Evolutionary conservation across 2,329 filamentous ascomycete genomes (phyloP).

Genomic region (Cladophialophora yegresii): DNA sequence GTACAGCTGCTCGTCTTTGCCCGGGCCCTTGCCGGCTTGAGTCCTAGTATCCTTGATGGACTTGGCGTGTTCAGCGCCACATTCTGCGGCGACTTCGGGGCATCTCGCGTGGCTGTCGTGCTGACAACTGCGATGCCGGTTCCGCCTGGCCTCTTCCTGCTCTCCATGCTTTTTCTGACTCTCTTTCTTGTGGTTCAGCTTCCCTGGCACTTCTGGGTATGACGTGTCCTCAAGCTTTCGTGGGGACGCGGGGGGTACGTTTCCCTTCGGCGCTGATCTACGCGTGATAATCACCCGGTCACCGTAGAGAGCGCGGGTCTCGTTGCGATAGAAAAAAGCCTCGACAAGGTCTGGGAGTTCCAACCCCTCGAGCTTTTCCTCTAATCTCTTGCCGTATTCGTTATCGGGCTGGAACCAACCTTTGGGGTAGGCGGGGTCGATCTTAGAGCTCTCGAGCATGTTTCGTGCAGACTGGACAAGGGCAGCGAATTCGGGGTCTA

Average conservation of each 20-base stretch:
- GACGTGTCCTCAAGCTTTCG: neutral
- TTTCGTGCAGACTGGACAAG: slow-evolving; percentile 2
- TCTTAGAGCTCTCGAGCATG: slow-evolving; percentile 9
- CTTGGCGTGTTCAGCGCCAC: slow-evolving; percentile 18
- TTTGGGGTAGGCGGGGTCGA: slow-evolving; percentile 21
- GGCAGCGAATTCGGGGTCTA: slow-evolving; percentile 3
- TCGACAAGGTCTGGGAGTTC: slow-evolving; percentile 17
- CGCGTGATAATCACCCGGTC: slow-evolving; percentile 15
- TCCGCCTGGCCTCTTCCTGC: slow-evolving; percentile 24
- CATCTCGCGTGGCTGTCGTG: slow-evolving; percentile 25
- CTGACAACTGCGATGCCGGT: slow-evolving; percentile 27
- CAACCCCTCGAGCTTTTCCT: slow-evolving; percentile 10
- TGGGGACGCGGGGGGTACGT: neutral
- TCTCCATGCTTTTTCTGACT: slow-evolving; percentile 14
- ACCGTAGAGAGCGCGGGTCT: slow-evolving; percentile 19
- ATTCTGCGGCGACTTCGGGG: slow-evolving; percentile 17
- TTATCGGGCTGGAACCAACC: slow-evolving; percentile 29
- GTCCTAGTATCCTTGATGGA: slow-evolving; percentile 15
- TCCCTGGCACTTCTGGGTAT: neutral
- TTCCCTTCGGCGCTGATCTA: neutral
- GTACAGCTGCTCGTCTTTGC: slow-evolving; percentile 33
- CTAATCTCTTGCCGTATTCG: slow-evolving; percentile 18
- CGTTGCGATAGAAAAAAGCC: slow-evolving; percentile 21
- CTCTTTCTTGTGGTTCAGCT: slow-evolving; percentile 5
- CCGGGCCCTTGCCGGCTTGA: slow-evolving; percentile 27